phyloP scores from a whole-genome alignment of 768 basidiomycete species.

The Coprinopsis sp. region DNA sequence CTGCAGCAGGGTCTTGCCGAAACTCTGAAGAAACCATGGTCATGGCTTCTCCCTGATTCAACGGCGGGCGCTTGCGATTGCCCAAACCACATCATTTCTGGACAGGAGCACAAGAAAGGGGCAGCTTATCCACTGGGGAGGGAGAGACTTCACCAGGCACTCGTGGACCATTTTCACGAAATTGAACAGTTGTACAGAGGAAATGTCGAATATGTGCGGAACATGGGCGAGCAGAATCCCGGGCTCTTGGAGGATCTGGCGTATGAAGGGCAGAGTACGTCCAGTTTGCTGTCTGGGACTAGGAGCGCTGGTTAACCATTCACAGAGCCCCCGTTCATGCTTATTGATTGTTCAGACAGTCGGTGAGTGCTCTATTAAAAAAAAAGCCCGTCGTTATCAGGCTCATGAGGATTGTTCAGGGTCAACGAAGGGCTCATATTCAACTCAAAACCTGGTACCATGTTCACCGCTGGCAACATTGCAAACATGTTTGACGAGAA shows the following conservation, averaged over 20 bases:
- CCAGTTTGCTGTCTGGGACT: neutral
- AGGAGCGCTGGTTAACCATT: neutral
- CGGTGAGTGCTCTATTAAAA: constrained; percentile 11
- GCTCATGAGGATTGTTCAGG: constrained; percentile 10
- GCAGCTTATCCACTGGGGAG: neutral
- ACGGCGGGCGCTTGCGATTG: neutral
- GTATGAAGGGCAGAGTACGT: constrained; percentile 15
- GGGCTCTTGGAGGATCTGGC: constrained; percentile 14
- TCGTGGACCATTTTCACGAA: constrained; percentile 13
- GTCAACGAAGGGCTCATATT: constrained; percentile 30
- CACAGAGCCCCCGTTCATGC: constrained; percentile 28
- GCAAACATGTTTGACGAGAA: constrained; percentile 28
- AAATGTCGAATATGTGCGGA: constrained; percentile 8
- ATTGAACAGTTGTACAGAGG: constrained; percentile 13
- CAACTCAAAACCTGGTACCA: constrained; percentile 24
- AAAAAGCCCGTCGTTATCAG: too few relatives aligned
- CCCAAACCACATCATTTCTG: neutral
- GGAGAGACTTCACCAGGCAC: constrained; percentile 8
- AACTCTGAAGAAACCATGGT: constrained; percentile 1
- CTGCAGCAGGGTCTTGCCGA: neutral
- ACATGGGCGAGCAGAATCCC: constrained; percentile 6
- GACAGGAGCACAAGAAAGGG: neutral
- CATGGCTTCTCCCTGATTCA: neutral
- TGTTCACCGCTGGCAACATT: constrained; percentile 31
- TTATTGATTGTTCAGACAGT: constrained; percentile 29